phyloP scores from a whole-genome alignment of 352 stramenopile genomes.

The Phytophthora constricta region DNA sequence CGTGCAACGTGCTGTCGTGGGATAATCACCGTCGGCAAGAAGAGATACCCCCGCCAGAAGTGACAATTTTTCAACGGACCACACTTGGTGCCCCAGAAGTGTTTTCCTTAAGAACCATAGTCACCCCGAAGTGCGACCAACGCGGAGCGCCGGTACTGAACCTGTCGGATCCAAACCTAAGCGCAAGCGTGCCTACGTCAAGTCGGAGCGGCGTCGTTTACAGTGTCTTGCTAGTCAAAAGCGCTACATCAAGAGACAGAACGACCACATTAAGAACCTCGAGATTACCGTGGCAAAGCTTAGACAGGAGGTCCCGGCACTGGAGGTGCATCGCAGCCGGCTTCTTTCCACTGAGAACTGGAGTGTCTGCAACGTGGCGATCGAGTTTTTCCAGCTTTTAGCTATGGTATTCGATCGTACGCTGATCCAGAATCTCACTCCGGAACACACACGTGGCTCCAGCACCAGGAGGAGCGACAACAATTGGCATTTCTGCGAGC shows the following conservation, averaged over 20 bases:
- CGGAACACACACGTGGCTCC: background rate
- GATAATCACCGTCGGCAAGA: too few species aligned
- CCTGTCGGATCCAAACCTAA: background rate
- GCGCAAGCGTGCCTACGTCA: background rate
- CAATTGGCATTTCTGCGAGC: conserved; percentile 29
- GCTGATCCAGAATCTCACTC: background rate
- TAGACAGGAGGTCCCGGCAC: background rate
- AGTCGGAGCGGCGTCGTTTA: background rate
- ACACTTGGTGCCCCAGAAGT: background rate
- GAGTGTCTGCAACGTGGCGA: background rate
- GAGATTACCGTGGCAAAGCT: background rate
- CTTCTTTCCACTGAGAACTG: background rate
- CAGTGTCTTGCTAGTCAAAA: background rate
- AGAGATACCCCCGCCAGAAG: too few species aligned
- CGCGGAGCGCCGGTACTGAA: background rate
- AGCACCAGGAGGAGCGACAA: background rate
- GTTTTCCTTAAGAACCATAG: too few species aligned
- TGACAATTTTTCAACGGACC: too few species aligned
- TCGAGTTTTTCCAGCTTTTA: background rate
- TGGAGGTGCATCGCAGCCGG: background rate
- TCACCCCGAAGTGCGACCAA: background rate
- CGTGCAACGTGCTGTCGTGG: background rate
- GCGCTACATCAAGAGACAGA: background rate
- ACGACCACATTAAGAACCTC: background rate
- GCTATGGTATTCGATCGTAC: background rate